Conservation (phyloP, 225 moss, liverwort and hornwort species). For the Takakia lepidozioides region DNA sequence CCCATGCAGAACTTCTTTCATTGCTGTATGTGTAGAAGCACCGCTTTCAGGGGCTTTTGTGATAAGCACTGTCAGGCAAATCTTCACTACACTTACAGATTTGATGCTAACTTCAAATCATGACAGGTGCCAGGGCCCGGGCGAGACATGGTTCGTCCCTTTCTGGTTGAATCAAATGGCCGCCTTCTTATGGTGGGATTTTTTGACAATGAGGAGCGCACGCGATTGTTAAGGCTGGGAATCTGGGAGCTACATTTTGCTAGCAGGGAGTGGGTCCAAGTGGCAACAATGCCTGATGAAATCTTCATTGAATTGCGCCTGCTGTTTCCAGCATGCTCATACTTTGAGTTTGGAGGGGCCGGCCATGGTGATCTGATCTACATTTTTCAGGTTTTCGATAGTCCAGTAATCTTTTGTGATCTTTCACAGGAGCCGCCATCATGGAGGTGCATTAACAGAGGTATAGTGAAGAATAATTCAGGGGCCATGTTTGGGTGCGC, state of each 20-base stretch:
- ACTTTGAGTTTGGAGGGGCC: slow-evolving; percentile 40
- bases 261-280: slow-evolving; percentile 31
- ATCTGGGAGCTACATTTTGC: slow-evolving; percentile 40
- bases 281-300: slow-evolving; percentile 49
- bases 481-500: slow-evolving; percentile 47
- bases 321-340: no score
- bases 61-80: no score
- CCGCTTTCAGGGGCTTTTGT: no score
- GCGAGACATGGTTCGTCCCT: slow-evolving; percentile 44
- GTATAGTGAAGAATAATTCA: slow-evolving; percentile 7
- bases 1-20: no score
- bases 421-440: slow-evolving; percentile 22
- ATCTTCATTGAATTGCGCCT: no score
- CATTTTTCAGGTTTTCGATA: slow-evolving; percentile 34
- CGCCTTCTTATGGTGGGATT: slow-evolving; percentile 51
- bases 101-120: no score
- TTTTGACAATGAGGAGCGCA: slow-evolving; percentile 16
- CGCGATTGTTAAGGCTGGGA: slow-evolving; percentile 23
- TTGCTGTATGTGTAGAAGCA: no score
- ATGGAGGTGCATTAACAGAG: slow-evolving; percentile 35
- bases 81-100: no score
- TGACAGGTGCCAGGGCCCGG: no score
- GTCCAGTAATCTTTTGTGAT: slow-evolving; percentile 33
- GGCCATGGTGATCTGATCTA: slow-evolving; percentile 37
- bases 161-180: slow-evolving; percentile 41